Base-by-base conservation (phyloP, 2,329 filamentous ascomycete species). In the Cryphonectria nitschkei region DNA sequence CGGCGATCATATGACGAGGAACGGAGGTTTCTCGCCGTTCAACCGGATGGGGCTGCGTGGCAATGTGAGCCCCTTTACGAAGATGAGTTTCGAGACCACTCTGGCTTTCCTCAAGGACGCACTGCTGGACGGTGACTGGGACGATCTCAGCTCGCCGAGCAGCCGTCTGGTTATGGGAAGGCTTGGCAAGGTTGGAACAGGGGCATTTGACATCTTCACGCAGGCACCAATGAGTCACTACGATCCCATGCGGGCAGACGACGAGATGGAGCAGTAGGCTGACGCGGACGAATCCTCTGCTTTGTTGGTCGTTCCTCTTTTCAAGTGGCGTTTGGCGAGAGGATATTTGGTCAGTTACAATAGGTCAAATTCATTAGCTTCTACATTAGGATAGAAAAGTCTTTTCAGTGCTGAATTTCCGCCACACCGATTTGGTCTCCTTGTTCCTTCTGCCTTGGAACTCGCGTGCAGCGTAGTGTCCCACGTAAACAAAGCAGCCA, bases 11-110 rank as follows among this genome's bases (percentile, higher is more conserved):
- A 99, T 99, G 96, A 99, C 96, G n/a, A 89, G 95, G 68, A 91
- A 90, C 72, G 96, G 96, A 75, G 90, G 89, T 1, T 99, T 97
- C 83, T 92, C 90, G 64, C 91, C 96, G 0, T 99, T 99, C 84
- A 97, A 93, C 82, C 92, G 96, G 65, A 97, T 93, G 78, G 96
- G 95, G 0, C 85, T 99, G 72, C 90, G 90, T 78, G 90, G 93
- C 74, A 95, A 93, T 77, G 91, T 95, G 39, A 95, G 91, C 75
- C 94, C 96, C 0, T 95, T 99, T 76, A 95, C 96, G 82, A 98
- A 98, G 87, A 98, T 98, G 95, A 97, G 93, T 80, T 99, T 98
- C 83, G 96, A 99, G 87, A 99, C 96, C 4, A 99, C 96, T 2
- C 88, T 98, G 54, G 91, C 92, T 0, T 98, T 98, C 85, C 86